Base-by-base conservation (phyloP, 805 yeast genomes). In the Myxozyma monticola region DNA sequence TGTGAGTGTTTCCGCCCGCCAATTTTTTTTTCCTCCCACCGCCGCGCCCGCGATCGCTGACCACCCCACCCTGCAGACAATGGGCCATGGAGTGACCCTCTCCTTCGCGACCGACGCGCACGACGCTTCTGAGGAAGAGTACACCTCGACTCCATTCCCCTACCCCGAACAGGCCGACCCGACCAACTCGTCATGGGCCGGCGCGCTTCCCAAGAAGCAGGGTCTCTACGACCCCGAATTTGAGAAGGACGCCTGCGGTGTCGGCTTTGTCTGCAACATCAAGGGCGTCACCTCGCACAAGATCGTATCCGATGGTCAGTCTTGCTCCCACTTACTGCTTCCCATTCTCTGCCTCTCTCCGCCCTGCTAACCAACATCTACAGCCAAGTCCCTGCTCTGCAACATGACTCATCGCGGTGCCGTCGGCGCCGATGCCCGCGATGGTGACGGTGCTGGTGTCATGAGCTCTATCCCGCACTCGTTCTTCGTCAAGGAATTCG, bases 401-500 rank as follows among this genome's bases (percentile, higher is more conserved):
- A 91, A 93, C 73, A 93, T 91, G 99, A 87, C 97, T 55, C 99
- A 91, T 71, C 82, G 99, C 73, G 99, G 99, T 67, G 98, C 98
- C 35, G 96, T 90, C 54, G 95, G 96, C 52, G 76, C 88, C 1
- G 96, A 90, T 65, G 95, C 97, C 20, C 81, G 89, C 63, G 96
- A 91, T 68, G 99, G 99, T 71, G 99, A 91, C 68, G 99, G 99
- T 71, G 99, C 99, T 24, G 99, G 99, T 69, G 88, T 91, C 55
- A 81, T 91, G 80, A 80, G 93, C 43, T 85, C 96, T 26, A 81
- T 91, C 56, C 96, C 97, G 30, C 96, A 90, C 72, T 82, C 79
- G 59, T 88, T 93, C 68, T 81, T 91, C 76, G 70, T 71, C 52
- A 81, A 91, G 68, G 98, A 91, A 72, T 90, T 90, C 68, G 79